Base-by-base conservation (phyloP, 768 basidiomycete species). In the Austroboletus eburneus region DNA sequence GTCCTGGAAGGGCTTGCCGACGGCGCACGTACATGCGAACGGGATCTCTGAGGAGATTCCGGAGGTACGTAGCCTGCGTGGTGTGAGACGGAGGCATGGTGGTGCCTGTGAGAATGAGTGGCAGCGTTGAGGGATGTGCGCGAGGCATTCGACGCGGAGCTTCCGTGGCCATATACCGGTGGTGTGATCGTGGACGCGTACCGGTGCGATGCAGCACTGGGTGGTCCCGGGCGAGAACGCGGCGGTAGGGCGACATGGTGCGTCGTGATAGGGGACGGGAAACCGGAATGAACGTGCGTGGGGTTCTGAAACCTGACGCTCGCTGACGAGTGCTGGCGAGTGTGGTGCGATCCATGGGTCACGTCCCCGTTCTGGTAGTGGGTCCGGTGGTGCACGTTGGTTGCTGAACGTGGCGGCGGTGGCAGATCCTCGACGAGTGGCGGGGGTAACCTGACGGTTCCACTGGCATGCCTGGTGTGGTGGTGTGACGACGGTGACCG, bases 201-300 rank as follows among this genome's bases (percentile, higher is more conserved):
- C 17, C 59, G 52, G 40, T 68, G 65, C 9, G 66, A 66, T 10
- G 66, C 54, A 23, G 65, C 55, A 24, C 55, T 67, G 6, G 64
- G 64, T 9, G 57, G 64, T 29, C 66, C 46, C 12, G 61, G 51
- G 4, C 50, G 64, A 17, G 66, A 56, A 20, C 57, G 65, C 40
- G 39, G n/a, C n/a, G 54, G 30, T 49, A n/a, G 61, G 5, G 35
- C 36, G 7, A 23, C n/a, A 34, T 62, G 60, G 5, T 59, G 54
- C 2, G 65, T 21, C 1, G 50, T 46, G 42, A 23, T 51, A 3
- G 58, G 51, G 7, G 49, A 39, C 10, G 43, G 48, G 35, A 43
- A 33, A n/a, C 34, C n/a, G 2, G 59, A 50, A 9, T 39, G 44
- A 25, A n/a, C 32, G 39, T 63, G 49, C n/a, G 49, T 53, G 17